A percentile compares a stretch with the other conserved stretches of the same genome.
Conservation (phyloP, 1,139 yeast genomes). For the Suhomyces kunorum region DNA sequence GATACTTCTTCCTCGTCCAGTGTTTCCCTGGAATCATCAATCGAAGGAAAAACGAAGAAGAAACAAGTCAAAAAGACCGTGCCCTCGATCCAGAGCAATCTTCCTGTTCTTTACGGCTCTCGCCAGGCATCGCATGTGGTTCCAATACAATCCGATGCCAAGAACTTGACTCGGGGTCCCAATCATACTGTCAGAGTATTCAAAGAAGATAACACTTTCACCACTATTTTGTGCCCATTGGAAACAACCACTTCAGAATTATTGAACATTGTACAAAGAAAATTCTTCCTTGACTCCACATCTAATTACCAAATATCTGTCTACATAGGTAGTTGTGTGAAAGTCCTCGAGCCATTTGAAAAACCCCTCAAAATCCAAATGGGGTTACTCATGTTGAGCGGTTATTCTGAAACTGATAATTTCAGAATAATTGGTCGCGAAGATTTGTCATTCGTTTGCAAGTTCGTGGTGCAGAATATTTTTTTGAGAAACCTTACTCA, state of each 20-base stretch:
- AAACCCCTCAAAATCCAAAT: conserved; percentile 79
- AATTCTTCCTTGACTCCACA: conserved; percentile 71
- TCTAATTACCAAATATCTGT: conserved; percentile 79
- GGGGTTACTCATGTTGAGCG: conserved; percentile 71
- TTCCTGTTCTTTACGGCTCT: conserved; percentile 44
- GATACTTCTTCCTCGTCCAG: conserved; percentile 11
- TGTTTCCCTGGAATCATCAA: conserved; percentile 10
- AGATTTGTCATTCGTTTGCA: conserved; percentile 82
- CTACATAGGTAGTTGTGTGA: conserved; percentile 75
- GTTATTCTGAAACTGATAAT: conserved; percentile 75
- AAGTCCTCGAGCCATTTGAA: conserved; percentile 71
- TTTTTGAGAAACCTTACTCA: conserved; percentile 67
- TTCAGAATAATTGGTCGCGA: conserved; percentile 81
- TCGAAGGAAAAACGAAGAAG: conserved; percentile 6
- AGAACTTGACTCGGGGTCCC: conserved; percentile 30
- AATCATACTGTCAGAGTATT: conserved; percentile 67
- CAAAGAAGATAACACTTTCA: conserved; percentile 78
- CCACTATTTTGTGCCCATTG: conserved; percentile 72
- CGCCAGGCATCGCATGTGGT: conserved; percentile 30
- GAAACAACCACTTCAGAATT: conserved; percentile 80
- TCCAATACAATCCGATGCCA: conserved; percentile 18
- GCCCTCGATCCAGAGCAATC: conserved; percentile 10
- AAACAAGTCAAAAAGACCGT: conserved; percentile 4
- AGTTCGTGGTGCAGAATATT: conserved; percentile 76
- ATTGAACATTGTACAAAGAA: conserved; percentile 64